Evolutionary conservation across 129 eudicot genomes (phyloP), one percentile per base, ranked within the genome.

Genomic region (Centella asiatica): DNA sequence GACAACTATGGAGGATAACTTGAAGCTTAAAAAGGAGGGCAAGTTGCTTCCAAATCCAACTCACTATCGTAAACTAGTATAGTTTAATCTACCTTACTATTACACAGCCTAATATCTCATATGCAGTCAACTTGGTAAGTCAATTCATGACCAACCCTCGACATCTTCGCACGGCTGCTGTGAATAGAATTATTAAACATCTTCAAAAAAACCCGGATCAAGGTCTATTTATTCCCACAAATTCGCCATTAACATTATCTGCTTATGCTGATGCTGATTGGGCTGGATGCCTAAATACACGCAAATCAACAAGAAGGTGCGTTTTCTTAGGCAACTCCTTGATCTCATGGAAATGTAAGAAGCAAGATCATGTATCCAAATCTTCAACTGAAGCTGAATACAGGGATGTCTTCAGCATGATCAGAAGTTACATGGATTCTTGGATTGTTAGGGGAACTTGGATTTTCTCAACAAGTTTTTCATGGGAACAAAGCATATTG

Each of bases 321-420:
- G 32, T 58, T 40, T 58, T 31, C 14, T 9, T 44, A 44, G 48
- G 48, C 9, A 17, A 44, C 13, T 44, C 13, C 48, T 44, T 44
- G 8, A 44, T 44, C 8, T 44, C 64, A 12, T 58, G 44, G 64
- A 29, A 33, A 58, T 24, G 44, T 33, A 33, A 29, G 44, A 58
- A 58, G 24, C 64, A 55, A 55, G 60, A 55, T 55, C n/a, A n/a
- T n/a, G n/a, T n/a, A n/a, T n/a, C n/a, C n/a, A n/a, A n/a, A n/a
- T n/a, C n/a, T n/a, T n/a, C 36, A 5, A 55, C 60, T 7, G 36
- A 55, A 37, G 10, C 36, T 23, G 64, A 58, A 33, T 58, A 31
- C 32, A 32, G 44, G 18, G 64, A 58, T 58, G 64, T 58, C 25
- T 58, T 58, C 24, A 15, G 64, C 44, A 29, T 58, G 64, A 17